Evolutionary conservation across 768 basidiomycete species (phyloP), one percentile per base, ranked within the genome.

Genomic region (Dentipellis fragilis): DNA sequence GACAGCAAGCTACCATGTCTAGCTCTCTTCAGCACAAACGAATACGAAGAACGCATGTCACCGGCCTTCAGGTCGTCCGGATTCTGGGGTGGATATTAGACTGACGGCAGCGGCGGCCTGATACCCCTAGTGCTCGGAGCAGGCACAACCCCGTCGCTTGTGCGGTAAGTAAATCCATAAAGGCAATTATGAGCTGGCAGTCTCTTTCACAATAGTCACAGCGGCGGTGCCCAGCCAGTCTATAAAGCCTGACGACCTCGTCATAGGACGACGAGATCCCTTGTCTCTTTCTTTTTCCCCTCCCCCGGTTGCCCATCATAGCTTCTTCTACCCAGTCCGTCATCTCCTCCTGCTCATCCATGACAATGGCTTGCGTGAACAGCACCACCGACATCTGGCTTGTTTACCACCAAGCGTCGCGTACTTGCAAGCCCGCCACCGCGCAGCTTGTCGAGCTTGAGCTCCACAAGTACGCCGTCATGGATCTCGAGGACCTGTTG

Each of bases 391-490:
- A 77, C 59, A 68, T 78, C 63, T 77, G 75, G 75, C 67, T 79
- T 54, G 71, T 73, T 51, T 79, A 76, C 67, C 72, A 75, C 60
- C 72, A 77, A 59, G 68, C 67, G 38, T 79, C 76, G 45, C 75
- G 75, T 48, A 66, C 63, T 22, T 66, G 69, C 64, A 70, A 69
- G 59, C 70, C 74, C 10, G 63, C 64, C 16, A 76, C 75, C 17
- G 71, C 74, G 35, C 76, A 77, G 65, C 73, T 78, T 65, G 66
- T 79, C 52, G 76, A 76, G 62, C 67, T 78, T 54, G 70, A 73
- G 58, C 71, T 71, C 59, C 67, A 71, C 56, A 68, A 70, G 49
- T 66, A 73, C 42, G 68, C 68, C 56, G 66, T 78, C 19, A 45
- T 61, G 47, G 76, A 75, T 64, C 63, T 79, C 58, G 77, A 78